phyloP scores from a whole-genome alignment of 1,284 basidiomycete genomes.

The Pseudomicrostroma phylloplanum region DNA sequence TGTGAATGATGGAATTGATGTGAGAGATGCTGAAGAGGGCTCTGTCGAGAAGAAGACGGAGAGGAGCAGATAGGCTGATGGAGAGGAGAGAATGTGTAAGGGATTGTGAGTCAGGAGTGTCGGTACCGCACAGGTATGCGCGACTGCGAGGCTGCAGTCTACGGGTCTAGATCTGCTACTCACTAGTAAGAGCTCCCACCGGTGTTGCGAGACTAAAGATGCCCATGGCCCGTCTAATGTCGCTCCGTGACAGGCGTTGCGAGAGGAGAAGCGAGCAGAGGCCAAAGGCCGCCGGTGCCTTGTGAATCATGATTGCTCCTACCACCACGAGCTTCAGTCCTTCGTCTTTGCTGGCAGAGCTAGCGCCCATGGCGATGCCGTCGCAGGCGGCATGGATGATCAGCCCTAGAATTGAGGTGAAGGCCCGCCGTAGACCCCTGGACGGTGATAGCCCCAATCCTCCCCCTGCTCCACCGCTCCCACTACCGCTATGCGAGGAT shows the following conservation, averaged over 20 bases:
- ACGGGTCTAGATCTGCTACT: no score
- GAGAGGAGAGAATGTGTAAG: no score
- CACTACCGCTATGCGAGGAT: not conserved
- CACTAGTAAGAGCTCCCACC: conserved; percentile 24
- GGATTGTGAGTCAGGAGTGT: no score
- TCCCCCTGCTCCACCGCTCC: not conserved
- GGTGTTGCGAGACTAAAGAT: conserved; percentile 40
- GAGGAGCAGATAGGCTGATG: conserved; percentile 9
- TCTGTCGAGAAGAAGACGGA: conserved; percentile 8
- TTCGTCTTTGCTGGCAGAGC: conserved; percentile 27
- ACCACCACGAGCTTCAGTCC: conserved; percentile 42
- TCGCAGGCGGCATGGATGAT: conserved; percentile 45
- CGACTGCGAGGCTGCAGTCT: no score
- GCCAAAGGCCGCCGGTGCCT: conserved; percentile 45
- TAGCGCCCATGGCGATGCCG: conserved; percentile 47
- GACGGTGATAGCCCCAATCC: not conserved
- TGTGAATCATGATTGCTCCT: conserved; percentile 48
- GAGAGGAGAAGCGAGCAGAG: conserved; percentile 45
- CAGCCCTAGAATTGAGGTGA: conserved; percentile 38
- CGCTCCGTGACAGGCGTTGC: conserved; percentile 21
- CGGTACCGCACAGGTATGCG: no score
- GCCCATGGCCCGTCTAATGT: conserved; percentile 32
- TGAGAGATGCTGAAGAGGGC: no score
- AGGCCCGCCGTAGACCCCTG: conserved; percentile 19
- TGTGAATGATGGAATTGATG: no score